These are phyloP conservation scores for Sugiyamaella grinbergsii DNA, from an alignment of 1,139 yeast species.

Conservation along the genomic window DNA sequence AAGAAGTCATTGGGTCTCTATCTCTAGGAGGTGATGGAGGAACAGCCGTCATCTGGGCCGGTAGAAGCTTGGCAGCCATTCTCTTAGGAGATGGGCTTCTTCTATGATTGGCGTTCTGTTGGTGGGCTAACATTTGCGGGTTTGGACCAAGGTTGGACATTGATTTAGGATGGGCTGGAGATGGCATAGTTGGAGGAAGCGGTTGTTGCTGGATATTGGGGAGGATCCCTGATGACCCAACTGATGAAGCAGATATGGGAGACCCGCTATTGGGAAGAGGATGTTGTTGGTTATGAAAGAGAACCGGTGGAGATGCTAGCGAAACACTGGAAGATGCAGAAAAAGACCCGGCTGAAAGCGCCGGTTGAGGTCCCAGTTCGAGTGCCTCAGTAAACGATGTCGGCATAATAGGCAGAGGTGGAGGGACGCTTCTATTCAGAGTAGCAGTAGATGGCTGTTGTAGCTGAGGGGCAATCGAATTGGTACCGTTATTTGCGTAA, in stretches of 20 bases:
- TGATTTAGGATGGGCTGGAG: constrained; percentile 12
- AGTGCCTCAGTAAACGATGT: background rate
- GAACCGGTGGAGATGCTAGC: constrained; percentile 1
- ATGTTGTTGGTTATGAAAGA: constrained; percentile 7
- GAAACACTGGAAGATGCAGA: constrained; percentile 12
- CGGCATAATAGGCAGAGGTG: constrained; percentile 16
- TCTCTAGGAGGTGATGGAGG: constrained; percentile 18
- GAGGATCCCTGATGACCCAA: background rate
- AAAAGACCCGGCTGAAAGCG: constrained; percentile 3
- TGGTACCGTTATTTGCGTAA: background rate
- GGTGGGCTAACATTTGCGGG: constrained; percentile 4
- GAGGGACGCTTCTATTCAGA: constrained; percentile 13
- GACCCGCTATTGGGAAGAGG: constrained; percentile 4
- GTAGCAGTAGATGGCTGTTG: constrained; percentile 18
- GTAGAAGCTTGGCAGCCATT: constrained; percentile 15
- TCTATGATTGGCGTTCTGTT: constrained; percentile 4
- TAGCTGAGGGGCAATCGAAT: constrained; percentile 17
- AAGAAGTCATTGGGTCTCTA: constrained; percentile 3
- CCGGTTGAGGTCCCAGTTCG: constrained; percentile 2
- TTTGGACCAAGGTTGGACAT: background rate
- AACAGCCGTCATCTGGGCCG: constrained; percentile 9
- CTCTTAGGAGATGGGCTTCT: constrained; percentile 23
- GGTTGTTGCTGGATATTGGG: background rate
- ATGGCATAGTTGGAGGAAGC: constrained; percentile 22
- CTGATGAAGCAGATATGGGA: constrained; percentile 3